Evolutionary conservation across 2,329 filamentous ascomycete species (phyloP), one percentile per base, ranked within the genome.

Genomic region (Phialophora chinensis): DNA sequence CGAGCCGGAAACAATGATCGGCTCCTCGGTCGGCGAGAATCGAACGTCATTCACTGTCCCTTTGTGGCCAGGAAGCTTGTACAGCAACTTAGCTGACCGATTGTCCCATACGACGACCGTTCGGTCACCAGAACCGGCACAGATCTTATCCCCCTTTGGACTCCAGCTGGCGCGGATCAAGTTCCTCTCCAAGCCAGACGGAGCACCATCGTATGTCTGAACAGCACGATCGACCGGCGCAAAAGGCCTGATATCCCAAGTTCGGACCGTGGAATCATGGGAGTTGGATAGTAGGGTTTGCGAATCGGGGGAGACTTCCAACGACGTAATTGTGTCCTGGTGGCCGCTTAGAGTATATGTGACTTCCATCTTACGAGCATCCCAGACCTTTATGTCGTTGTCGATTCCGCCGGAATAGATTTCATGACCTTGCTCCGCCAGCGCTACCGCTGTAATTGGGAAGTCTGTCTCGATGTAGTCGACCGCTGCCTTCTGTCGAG

Each of bases 321-420:
- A 83, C 12, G 93, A 96, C 2, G 93, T 96, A 69, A 99, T 85
- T 0, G 94, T 98, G 76, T 99, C 95, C 61, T 88, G 90, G 77
- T 99, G 95, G 0, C 95, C 95, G 12, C 91, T 80, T 84, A 99
- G 89, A 1, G 90, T 90, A 79, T 98, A 97, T 5, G 92, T 88
- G 2, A 96, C 87, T 6, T 90, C 87, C 79, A 96, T 93, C 82
- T 97, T 98, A 72, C 95, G 88, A 75, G 98, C 81, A 79, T 99
- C 95, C 94, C 95, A 99, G 23, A 96, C 93, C 74, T 93, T 92
- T 77, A 99, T 96, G 73, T 96, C 93, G 76, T 98, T 97, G 80
- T 98, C 95, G 72, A 99, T 97, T 25, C 93, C 91, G 55, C 94
- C 94, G 6, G 91, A 91, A 78, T 95, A 99, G 29, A 99, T 87